Percentiles rank a stretch among this genome's conserved stretches.
These are phyloP conservation scores for Gossypium stocksii DNA, from an alignment of 345 rosid species.

Conservation along the genomic window DNA sequence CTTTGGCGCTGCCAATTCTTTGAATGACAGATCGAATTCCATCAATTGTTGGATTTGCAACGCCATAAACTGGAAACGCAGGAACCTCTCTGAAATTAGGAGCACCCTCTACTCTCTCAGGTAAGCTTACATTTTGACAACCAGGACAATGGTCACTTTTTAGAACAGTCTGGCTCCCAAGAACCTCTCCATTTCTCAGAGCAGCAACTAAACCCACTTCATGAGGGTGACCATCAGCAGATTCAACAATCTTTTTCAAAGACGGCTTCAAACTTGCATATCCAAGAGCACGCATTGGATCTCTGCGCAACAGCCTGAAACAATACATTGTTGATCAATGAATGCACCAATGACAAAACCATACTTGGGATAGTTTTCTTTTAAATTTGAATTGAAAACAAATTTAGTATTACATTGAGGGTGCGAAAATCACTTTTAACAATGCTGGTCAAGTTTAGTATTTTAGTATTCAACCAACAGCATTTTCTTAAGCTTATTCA, in stretches of 20 bases:
- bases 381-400: neutral
- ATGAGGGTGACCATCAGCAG: conserved; percentile 79
- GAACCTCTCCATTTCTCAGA: conserved; percentile 85
- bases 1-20: conserved; percentile 81
- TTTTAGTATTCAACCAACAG: neutral
- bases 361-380: neutral
- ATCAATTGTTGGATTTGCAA: conserved; percentile 95
- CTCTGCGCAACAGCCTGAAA: conserved; percentile 84
- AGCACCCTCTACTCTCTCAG: conserved; percentile 96
- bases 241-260: conserved; percentile 64
- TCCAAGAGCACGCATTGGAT: conserved; percentile 99
- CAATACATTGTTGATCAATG: neutral
- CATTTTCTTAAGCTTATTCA: neutral
- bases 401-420: neutral
- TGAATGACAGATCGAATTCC: conserved; percentile 81
- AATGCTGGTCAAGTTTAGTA: neutral
- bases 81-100: conserved; percentile 97
- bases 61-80: conserved; percentile 97
- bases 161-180: conserved; percentile 94
- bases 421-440: neutral
- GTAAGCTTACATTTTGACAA: conserved; percentile 70
- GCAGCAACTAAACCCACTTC: conserved; percentile 94
- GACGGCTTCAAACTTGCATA: conserved; percentile 71
- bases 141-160: conserved; percentile 99
- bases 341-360: neutral